Evolutionary conservation across 139 green algal genomes (phyloP).

Genomic region (Micromonas pusilla): DNA sequence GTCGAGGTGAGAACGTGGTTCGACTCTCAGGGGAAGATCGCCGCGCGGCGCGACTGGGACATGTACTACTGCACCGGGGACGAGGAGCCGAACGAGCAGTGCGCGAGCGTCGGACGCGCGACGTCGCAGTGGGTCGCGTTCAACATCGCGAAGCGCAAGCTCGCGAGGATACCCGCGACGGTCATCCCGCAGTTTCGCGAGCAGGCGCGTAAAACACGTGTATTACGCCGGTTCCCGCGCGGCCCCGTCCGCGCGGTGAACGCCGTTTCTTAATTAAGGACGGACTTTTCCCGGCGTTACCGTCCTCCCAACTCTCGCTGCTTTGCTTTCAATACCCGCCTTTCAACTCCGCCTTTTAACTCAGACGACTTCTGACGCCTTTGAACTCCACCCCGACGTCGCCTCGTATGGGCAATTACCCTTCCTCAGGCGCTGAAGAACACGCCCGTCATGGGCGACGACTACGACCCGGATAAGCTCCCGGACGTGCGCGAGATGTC

Average conservation of each 20-base stretch:
- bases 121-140: slow-evolving; percentile 23
- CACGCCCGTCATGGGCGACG: background rate
- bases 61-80: background rate
- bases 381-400: too few species aligned
- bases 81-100: background rate
- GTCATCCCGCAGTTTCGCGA: background rate
- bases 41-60: slow-evolving; percentile 15
- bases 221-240: too few species aligned
- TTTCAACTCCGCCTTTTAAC: too few species aligned
- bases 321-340: too few species aligned
- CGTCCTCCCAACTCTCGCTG: too few species aligned
- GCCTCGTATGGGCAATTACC: too few species aligned
- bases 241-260: too few species aligned
- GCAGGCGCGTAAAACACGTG: too few species aligned
- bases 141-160: slow-evolving; percentile 3
- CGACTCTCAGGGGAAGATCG: slow-evolving; percentile 7
- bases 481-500: slow-evolving; percentile 11
- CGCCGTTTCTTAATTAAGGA: too few species aligned
- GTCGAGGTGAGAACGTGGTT: slow-evolving; percentile 22
- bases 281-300: too few species aligned
- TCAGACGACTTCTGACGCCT: too few species aligned
- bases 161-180: background rate
- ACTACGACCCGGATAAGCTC: slow-evolving; percentile 13
- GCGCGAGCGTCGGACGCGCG: background rate
- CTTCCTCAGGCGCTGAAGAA: background rate